Conservation (phyloP, 1,284 basidiomycete genomes). For the Ganoderma leucocontextum region DNA sequence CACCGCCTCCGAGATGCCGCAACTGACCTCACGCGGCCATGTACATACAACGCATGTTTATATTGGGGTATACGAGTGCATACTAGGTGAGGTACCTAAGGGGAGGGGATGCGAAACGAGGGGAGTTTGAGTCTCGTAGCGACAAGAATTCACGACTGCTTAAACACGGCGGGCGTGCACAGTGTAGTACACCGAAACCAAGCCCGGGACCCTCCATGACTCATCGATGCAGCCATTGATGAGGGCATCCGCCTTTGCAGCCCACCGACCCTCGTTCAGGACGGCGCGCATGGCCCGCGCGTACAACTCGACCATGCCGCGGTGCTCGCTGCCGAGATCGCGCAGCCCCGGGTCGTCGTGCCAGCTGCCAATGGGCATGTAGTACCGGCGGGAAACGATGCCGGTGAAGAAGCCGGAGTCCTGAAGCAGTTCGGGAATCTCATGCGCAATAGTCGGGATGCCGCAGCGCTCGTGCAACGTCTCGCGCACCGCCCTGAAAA, state of each 20-base stretch:
- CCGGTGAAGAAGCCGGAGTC: slow-evolving; percentile 49
- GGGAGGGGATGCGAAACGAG: no score
- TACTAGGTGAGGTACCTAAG: no score
- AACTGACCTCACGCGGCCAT: no score
- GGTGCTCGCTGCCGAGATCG: slow-evolving; percentile 48
- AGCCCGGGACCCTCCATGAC: slow-evolving; percentile 48
- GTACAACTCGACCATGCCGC: slow-evolving; percentile 43
- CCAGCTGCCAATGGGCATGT: slow-evolving; percentile 62
- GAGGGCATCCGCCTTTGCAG: slow-evolving; percentile 46
- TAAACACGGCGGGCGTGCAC: slow-evolving; percentile 41
- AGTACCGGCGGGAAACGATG: slow-evolving; percentile 42
- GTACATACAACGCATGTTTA: no score
- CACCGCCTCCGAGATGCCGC: no score
- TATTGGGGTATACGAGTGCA: no score
- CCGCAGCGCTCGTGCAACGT: slow-evolving; percentile 46
- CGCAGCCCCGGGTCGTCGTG: slow-evolving; percentile 42
- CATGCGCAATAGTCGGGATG: slow-evolving; percentile 45
- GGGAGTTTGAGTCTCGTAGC: background rate
- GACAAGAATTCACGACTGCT: background rate
- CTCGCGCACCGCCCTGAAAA: slow-evolving; percentile 53
- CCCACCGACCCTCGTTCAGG: slow-evolving; percentile 47
- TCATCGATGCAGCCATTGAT: slow-evolving; percentile 52
- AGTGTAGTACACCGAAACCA: slow-evolving; percentile 51
- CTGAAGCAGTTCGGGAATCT: slow-evolving; percentile 47
- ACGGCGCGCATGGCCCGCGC: slow-evolving; percentile 51